These are phyloP conservation scores for Wickerhamiella allomyrinae DNA, from an alignment of 805 yeast genomes.

Conservation along the genomic window DNA sequence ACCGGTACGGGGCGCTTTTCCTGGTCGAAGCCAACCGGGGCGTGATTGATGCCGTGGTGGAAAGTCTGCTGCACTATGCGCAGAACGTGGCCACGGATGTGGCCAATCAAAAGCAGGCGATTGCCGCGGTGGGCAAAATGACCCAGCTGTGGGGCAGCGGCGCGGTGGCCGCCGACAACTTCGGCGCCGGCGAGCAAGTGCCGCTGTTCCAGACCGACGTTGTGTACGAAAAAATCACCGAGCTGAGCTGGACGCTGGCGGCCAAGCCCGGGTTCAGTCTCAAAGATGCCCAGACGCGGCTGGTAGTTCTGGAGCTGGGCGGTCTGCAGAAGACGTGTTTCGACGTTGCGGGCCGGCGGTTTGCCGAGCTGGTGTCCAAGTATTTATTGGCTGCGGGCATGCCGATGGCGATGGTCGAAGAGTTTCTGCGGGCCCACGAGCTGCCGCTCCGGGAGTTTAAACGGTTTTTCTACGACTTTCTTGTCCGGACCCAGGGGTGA, in stretches of 20 bases:
- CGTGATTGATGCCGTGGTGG: slow-evolving; percentile 44
- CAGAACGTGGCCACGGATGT: slow-evolving; percentile 32
- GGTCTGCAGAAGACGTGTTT: slow-evolving; percentile 51
- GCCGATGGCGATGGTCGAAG: slow-evolving; percentile 9
- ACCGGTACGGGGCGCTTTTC: slow-evolving; percentile 66
- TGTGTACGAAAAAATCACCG: slow-evolving; percentile 52
- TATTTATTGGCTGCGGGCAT: slow-evolving; percentile 16
- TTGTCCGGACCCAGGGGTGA: slow-evolving; percentile 5
- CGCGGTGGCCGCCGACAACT: slow-evolving; percentile 33
- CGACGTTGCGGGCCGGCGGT: slow-evolving; percentile 30
- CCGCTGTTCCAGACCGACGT: slow-evolving; percentile 55
- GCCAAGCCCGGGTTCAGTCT: slow-evolving; percentile 53
- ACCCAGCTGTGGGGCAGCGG: slow-evolving; percentile 58
- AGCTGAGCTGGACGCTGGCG: slow-evolving; percentile 66
- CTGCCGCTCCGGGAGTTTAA: slow-evolving; percentile 16
- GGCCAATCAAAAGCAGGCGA: slow-evolving; percentile 49
- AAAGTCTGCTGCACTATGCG: slow-evolving; percentile 47
- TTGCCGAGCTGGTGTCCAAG: slow-evolving; percentile 11
- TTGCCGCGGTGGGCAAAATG: slow-evolving; percentile 49
- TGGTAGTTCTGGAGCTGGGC: slow-evolving; percentile 62
- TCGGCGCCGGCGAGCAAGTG: slow-evolving; percentile 37
- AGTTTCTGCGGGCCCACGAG: slow-evolving; percentile 11
- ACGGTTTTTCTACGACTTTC: slow-evolving; percentile 14
- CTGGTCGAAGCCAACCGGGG: slow-evolving; percentile 51
- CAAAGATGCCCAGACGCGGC: slow-evolving; percentile 67